These are phyloP conservation scores for Magnaporthiopsis incrustans DNA, from an alignment of 2,329 filamentous ascomycete genomes.

Conservation along the genomic window DNA sequence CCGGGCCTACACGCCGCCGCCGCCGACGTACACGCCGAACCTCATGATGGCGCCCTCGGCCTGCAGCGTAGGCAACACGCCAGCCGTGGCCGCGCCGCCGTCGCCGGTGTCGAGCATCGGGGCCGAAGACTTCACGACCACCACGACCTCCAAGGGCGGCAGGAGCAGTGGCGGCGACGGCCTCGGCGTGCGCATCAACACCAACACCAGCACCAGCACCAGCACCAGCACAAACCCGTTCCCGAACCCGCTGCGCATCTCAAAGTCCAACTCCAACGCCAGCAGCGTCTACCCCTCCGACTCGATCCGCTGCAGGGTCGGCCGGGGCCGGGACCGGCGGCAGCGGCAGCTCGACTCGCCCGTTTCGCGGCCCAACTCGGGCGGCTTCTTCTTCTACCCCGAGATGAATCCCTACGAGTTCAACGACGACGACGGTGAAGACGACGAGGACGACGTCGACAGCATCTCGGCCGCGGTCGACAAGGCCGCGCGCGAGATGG, in stretches of 20 bases:
- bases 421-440: constrained; percentile 5
- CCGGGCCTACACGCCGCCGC: neutral
- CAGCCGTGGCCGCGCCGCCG: neutral
- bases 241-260: constrained; percentile 9
- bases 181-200: neutral
- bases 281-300: neutral
- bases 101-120: neutral
- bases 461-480: constrained; percentile 2
- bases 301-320: too few relatives aligned
- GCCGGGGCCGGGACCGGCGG: neutral
- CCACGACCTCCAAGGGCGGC: neutral
- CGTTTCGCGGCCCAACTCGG: too few relatives aligned
- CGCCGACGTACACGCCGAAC: neutral
- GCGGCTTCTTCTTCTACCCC: constrained; percentile 16
- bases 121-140: neutral
- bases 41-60: neutral
- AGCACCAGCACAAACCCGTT: neutral
- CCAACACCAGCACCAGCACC: too few relatives aligned
- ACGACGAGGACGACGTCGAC: neutral
- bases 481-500: too few relatives aligned
- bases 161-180: neutral
- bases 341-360: neutral
- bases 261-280: neutral
- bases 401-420: constrained; percentile 20
- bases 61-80: neutral